These are phyloP conservation scores for Penicillium atrosanguineum DNA, from an alignment of 495 filamentous ascomycete species.

Conservation along the genomic window DNA sequence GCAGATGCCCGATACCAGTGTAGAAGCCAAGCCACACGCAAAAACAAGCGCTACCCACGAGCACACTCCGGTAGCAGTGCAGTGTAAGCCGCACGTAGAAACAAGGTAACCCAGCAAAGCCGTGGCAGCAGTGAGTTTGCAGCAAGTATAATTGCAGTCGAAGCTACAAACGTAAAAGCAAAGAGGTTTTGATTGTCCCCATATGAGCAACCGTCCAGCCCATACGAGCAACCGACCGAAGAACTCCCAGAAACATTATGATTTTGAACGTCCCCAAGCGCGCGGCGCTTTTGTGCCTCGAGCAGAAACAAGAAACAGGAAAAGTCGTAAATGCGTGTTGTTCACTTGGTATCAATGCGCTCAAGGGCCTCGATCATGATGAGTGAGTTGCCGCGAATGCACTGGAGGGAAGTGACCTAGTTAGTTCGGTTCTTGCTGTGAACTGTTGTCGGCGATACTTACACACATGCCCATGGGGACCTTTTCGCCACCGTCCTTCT, in stretches of 20 bases:
- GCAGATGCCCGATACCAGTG: neutral
- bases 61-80: neutral
- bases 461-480: conserved; percentile 90
- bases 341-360: conserved; percentile 54
- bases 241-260: conserved; percentile 40
- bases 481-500: conserved; percentile 91
- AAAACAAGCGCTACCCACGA: neutral
- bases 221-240: conserved; percentile 41
- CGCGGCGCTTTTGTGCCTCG: conserved; percentile 15
- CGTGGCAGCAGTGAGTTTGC: neutral
- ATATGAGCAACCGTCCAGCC: conserved; percentile 33
- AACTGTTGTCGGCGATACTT: conserved; percentile 25
- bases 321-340: conserved; percentile 18
- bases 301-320: conserved; percentile 5
- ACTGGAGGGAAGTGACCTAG: conserved; percentile 24
- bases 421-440: neutral
- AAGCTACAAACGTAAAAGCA: conserved; percentile 14
- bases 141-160: neutral
- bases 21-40: neutral
- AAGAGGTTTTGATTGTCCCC: conserved; percentile 37
- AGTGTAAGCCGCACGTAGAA: neutral
- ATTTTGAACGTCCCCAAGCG: conserved; percentile 16
- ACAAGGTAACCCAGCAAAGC: neutral
- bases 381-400: conserved; percentile 91
- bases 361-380: conserved; percentile 86